A percentile compares a stretch with the other conserved stretches of the same genome.
Conservation (phyloP, 441 rosid species). For the Bruguiera hainesii region DNA sequence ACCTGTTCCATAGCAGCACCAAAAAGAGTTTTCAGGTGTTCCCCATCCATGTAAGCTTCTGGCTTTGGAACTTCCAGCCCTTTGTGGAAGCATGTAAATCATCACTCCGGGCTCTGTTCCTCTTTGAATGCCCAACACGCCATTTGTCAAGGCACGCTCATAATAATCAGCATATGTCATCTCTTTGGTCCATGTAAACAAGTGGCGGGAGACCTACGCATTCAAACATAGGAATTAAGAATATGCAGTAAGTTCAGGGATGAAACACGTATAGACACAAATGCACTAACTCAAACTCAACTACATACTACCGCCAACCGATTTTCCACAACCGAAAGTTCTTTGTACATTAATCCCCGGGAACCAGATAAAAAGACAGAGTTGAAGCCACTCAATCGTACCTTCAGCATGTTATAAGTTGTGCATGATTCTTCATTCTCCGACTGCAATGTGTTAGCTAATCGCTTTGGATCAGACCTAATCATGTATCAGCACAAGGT, state of each 20-base stretch:
- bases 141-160: constrained; percentile 90
- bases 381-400: constrained; percentile 11
- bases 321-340: background rate
- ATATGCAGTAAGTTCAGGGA: background rate
- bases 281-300: no score
- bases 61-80: constrained; percentile 69
- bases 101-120: constrained; percentile 87
- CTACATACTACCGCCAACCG: no score
- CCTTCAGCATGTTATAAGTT: constrained; percentile 96
- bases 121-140: constrained; percentile 82
- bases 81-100: constrained; percentile 94
- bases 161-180: constrained; percentile 85
- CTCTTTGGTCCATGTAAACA: constrained; percentile 91
- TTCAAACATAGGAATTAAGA: background rate
- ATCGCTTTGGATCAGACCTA: constrained; percentile 79
- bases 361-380: background rate
- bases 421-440: constrained; percentile 95
- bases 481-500: constrained; percentile 15
- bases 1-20: constrained; percentile 99
- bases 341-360: background rate
- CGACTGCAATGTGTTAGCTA: constrained; percentile 48
- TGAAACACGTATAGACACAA: background rate
- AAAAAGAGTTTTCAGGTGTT: constrained; percentile 57
- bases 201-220: constrained; percentile 75
- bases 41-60: constrained; percentile 83